Base-by-base conservation (phyloP, 1,139 yeast genomes). In the Chernovozyma sophiae-reginae region DNA sequence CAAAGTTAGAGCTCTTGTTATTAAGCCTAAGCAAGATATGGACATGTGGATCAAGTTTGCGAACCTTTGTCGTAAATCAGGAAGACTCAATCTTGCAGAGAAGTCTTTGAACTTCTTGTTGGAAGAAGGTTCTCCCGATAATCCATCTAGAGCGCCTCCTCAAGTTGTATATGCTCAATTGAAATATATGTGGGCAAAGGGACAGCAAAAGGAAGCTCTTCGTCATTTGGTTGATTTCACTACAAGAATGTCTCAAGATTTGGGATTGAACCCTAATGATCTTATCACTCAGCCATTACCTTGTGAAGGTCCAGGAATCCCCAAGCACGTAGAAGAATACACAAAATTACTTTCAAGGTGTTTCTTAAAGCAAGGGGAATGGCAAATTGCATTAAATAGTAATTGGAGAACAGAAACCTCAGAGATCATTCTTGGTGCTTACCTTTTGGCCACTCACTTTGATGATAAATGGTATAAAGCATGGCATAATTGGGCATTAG, bases 401-500 rank as follows among this genome's bases (percentile, higher is more conserved):
- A 77, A 78, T 43, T 90, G 97, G 96, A 75, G 89, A 52, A 74
- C 80, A 15, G 95, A 85, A 46, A 80, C 89, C 0, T 78, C 86
- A 3, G 86, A 83, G 33, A 75, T 78, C 5, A 87, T 94, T 45
- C 67, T 94, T 43, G 96, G 97, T 11, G 90, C 97, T 0, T 94
- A 87, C 56, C 67, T 90, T 41, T 70, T 92, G 46, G 97, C 98
- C 0, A 92, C 98, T 0, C 96, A 90, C 56, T 92, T 92, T 58
- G 97, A 92, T 55, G 73, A 77, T 33, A 76, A 77, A 31, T 94
- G 98, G 97, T 94, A 94, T 55, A 92, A 94, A 53, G 98, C 98
- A 17, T 94, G 98, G 98, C 99, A 94, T 55, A 90, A 89, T 54
- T 94, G 99, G 99, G 98, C 98, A 0, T 67, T 94, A 51, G 97